Evolutionary conservation across 2,329 filamentous ascomycete genomes (phyloP), one percentile per base, ranked within the genome.

Genomic region (Trichoderma arundinaceum): DNA sequence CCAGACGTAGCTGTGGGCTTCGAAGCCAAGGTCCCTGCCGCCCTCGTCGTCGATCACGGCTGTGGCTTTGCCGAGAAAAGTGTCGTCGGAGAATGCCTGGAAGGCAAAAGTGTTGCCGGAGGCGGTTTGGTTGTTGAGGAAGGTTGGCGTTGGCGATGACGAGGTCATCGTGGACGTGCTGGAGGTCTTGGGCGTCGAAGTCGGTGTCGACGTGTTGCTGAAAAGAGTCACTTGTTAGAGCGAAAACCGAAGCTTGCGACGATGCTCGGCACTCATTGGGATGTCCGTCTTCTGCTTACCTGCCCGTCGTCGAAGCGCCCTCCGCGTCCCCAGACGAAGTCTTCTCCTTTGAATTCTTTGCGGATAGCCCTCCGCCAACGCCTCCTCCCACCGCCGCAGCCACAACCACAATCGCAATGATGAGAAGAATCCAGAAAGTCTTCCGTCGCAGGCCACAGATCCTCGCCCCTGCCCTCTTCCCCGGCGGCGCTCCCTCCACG

Each of bases 61-160:
- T 4, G 75, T 74, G 28, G 51, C 57, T 0, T 69, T 61, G 15
- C 75, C 75, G 2, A 13, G 33, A 65, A 71, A 77, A 46, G 73
- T 68, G 2, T 49, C 1, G 7, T 67, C 66, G 0, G 72, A 70
- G 53, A 73, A 78, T 7, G 66, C 76, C 59, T 78, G 77, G 71
- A 78, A 78, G 4, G 70, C 71, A 22, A 74, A 72, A 1, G 66
- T 64, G 1, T 54, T 51, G 15, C 32, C 35, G 0, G 70, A 69
- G 7, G 43, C 61, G 12, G 71, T 74, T 48, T 66, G 62, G 67
- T 72, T 74, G 68, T 72, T 71, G 48, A 74, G 67, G 64, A 73
- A 71, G 0, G 65, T 67, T 4, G 57, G 64, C 13, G 43, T 43
- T 7, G 64, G 43, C 7, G 35, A 22, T 10, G 43, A 12, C 35